Evolutionary conservation across 1,284 basidiomycete species (phyloP).

Genomic region (Chondrostereum purpureum): DNA sequence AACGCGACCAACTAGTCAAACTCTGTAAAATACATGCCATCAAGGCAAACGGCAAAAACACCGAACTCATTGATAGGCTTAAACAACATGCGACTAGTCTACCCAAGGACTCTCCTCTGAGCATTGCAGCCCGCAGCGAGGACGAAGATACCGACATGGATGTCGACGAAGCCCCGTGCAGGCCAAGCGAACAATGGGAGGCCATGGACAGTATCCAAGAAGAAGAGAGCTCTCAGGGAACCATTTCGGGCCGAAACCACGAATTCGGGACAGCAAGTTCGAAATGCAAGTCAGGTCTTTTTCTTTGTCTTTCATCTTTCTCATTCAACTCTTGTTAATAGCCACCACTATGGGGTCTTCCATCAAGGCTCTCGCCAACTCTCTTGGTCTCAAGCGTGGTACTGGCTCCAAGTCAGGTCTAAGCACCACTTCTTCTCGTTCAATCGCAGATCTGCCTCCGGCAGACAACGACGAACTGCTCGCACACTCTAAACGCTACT

Average conservation of each 20-base stretch:
- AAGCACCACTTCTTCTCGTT: slow-evolving; percentile 20
- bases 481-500: slow-evolving; percentile 43
- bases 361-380: slow-evolving; percentile 61
- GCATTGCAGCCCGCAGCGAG: slow-evolving; percentile 44
- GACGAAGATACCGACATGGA: slow-evolving; percentile 11
- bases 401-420: slow-evolving; percentile 27
- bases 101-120: slow-evolving; percentile 45
- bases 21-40: slow-evolving; percentile 74
- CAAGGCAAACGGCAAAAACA: slow-evolving; percentile 72
- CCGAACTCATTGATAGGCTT: slow-evolving; percentile 60
- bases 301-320: slow-evolving; percentile 10
- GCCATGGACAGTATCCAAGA: slow-evolving; percentile 71
- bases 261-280: slow-evolving; percentile 66
- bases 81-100: slow-evolving; percentile 56
- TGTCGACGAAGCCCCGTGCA: slow-evolving; percentile 19
- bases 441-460: slow-evolving; percentile 12
- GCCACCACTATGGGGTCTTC: slow-evolving; percentile 56
- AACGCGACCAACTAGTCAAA: slow-evolving; percentile 73
- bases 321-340: slow-evolving; percentile 20
- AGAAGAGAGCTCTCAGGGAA: slow-evolving; percentile 46
- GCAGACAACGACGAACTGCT: slow-evolving; percentile 33
- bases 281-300: slow-evolving; percentile 44
- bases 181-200: slow-evolving; percentile 72
- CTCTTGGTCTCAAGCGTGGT: slow-evolving; percentile 57
- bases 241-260: slow-evolving; percentile 43